phyloP scores from a whole-genome alignment of 2,329 filamentous ascomycete species.

The Ophiostoma fasciatum region DNA sequence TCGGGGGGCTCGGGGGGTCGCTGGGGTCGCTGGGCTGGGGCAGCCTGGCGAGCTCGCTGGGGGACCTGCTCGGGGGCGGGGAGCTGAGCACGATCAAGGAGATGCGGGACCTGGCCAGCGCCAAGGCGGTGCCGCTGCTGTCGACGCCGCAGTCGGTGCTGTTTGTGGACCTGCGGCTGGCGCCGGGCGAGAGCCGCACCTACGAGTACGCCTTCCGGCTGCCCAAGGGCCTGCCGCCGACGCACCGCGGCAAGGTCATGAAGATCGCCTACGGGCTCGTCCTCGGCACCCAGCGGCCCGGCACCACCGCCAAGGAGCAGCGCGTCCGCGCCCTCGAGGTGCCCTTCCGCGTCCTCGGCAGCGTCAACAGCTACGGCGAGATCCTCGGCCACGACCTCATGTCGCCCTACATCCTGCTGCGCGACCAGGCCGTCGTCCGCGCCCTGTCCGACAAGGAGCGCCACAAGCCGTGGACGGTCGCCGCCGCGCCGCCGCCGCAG shows the following conservation, averaged over 20 bases:
- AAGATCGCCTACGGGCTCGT: slow-evolving; percentile 87
- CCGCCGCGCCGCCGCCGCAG: slow-evolving; percentile 4
- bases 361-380: slow-evolving; percentile 78
- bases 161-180: slow-evolving; percentile 82
- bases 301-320: slow-evolving; percentile 54
- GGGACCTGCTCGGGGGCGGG: slow-evolving; percentile 69
- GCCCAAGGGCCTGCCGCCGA: slow-evolving; percentile 79
- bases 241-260: slow-evolving; percentile 79
- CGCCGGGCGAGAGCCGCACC: slow-evolving; percentile 73
- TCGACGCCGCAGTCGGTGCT: slow-evolving; percentile 90
- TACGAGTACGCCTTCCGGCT: slow-evolving; percentile 80
- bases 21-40: slow-evolving; percentile 73
- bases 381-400: slow-evolving; percentile 88
- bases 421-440: slow-evolving; percentile 61
- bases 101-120: slow-evolving; percentile 77
- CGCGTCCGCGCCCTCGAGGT: slow-evolving; percentile 84
- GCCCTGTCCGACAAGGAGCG: slow-evolving; percentile 19
- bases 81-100: slow-evolving; percentile 91
- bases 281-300: slow-evolving; percentile 79
- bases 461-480: slow-evolving; percentile 4
- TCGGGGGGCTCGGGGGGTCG: slow-evolving; percentile 75
- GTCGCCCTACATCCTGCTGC: slow-evolving; percentile 79
- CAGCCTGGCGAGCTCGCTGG: slow-evolving; percentile 73
- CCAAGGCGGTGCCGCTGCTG: slow-evolving; percentile 78
- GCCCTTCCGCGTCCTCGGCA: slow-evolving; percentile 84